Evolutionary conservation across 202 grass and related monocot species (phyloP).

Genomic region (Bolboschoenoplectus hybrid): DNA sequence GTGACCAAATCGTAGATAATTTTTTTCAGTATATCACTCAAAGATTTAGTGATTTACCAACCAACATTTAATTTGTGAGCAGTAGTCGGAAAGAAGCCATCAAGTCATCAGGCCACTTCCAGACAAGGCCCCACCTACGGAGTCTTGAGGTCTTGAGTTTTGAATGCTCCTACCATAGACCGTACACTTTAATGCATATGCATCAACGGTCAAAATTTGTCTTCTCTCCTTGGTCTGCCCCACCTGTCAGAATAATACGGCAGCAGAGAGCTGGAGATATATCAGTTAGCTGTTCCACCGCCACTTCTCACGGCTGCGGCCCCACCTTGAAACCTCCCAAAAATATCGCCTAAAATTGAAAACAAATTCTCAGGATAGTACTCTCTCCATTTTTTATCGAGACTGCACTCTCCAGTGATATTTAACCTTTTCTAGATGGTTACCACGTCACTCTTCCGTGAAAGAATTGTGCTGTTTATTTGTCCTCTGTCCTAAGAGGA

Average conservation of each 20-base stretch:
- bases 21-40: not conserved
- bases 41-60: not conserved
- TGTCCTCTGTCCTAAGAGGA: not conserved
- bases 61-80: not conserved
- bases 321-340: constrained; percentile 10
- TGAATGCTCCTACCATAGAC: not conserved
- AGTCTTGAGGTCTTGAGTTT: not conserved
- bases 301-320: not conserved
- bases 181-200: not conserved
- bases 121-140: not conserved
- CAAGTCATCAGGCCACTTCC: not conserved
- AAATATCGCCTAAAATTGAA: constrained; percentile 14
- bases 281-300: constrained; percentile 10
- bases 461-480: not conserved
- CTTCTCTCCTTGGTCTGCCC: not conserved
- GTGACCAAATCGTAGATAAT: not conserved
- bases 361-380: not conserved
- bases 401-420: not conserved
- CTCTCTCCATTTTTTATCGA: not conserved
- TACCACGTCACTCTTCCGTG: not conserved
- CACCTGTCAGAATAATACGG: not conserved
- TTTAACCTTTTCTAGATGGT: not conserved
- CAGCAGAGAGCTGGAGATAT: not conserved
- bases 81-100: not conserved
- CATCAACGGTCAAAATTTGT: constrained; percentile 15